Percentiles rank a stretch among this genome's conserved stretches.
These are phyloP conservation scores for Naematelia aurantialba DNA, from an alignment of 768 basidiomycete species.

Conservation along the genomic window DNA sequence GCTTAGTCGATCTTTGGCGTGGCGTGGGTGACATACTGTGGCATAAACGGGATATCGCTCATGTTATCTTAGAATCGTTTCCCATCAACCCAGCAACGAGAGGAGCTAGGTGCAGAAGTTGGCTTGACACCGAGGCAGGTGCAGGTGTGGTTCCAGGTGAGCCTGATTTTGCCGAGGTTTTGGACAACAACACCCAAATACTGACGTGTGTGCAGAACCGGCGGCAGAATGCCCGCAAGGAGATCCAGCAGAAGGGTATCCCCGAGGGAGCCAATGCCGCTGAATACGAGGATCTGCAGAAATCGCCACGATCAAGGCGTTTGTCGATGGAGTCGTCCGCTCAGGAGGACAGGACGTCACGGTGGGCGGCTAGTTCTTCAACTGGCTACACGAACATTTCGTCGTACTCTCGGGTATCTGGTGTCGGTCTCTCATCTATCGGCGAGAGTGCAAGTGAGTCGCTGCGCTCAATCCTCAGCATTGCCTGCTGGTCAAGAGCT, in stretches of 20 bases:
- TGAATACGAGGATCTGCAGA: conserved; percentile 16
- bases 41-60: not conserved
- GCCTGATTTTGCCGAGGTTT: conserved; percentile 4
- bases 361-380: not conserved
- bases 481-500: not conserved
- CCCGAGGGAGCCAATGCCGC: conserved; percentile 12
- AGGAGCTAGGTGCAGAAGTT: conserved; percentile 21
- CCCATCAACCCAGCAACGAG: conserved; percentile 27
- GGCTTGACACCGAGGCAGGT: conserved; percentile 38
- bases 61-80: conserved; percentile 32
- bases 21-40: not conserved
- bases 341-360: not conserved
- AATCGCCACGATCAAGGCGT: conserved; percentile 12
- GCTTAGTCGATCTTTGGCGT: conserved; percentile 3
- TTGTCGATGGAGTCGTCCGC: conserved; percentile 5
- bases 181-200: not conserved
- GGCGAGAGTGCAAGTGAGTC: not conserved
- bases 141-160: conserved; percentile 45
- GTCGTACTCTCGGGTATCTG: not conserved
- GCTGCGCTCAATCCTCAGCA: not conserved
- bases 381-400: not conserved
- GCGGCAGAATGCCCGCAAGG: conserved; percentile 13
- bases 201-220: conserved; percentile 10
- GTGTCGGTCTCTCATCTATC: not conserved
- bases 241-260: conserved; percentile 3